Conservation (phyloP, 257 asterid species). For the Capsicum pubescens region DNA sequence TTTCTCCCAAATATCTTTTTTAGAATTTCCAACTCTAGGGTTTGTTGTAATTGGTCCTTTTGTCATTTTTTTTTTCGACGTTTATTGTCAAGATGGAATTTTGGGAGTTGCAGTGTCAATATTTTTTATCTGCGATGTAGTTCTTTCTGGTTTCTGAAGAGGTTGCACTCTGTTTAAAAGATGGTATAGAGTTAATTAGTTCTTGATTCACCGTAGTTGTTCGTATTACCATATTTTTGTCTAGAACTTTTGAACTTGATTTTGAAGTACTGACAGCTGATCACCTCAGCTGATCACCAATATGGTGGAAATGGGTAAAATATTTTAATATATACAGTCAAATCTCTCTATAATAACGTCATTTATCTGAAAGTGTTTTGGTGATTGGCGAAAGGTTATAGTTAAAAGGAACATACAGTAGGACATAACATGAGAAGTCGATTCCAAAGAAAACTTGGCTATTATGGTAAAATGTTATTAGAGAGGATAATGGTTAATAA, state of each 20-base stretch:
- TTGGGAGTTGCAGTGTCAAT: no score
- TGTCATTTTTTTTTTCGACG: slow-evolving; percentile 36
- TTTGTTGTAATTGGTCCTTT: slow-evolving; percentile 29
- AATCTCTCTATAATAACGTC: no score
- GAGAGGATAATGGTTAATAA: no score
- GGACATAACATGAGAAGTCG: not conserved
- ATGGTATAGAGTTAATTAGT: slow-evolving; percentile 34
- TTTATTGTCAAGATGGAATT: slow-evolving; percentile 34
- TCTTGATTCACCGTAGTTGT: slow-evolving; percentile 44
- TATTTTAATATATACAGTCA: not conserved
- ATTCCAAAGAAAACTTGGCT: not conserved
- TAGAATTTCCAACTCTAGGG: not conserved
- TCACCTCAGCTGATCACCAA: slow-evolving; percentile 25
- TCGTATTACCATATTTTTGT: slow-evolving; percentile 38
- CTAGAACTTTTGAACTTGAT: slow-evolving; percentile 44
- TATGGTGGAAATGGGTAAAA: slow-evolving; percentile 20
- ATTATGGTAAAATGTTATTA: not conserved
- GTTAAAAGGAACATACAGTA: not conserved
- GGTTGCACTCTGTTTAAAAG: slow-evolving; percentile 59
- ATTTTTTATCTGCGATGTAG: slow-evolving; percentile 42
- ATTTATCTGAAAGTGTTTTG: not conserved
- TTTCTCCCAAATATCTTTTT: slow-evolving; percentile 35
- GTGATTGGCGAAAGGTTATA: not conserved
- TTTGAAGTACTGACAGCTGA: slow-evolving; percentile 45
- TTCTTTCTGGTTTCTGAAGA: slow-evolving; percentile 47